A percentile compares a stretch with the other conserved stretches of the same genome.
Conservation (phyloP, 2,329 filamentous ascomycete genomes). For the Neurospora sp. region DNA sequence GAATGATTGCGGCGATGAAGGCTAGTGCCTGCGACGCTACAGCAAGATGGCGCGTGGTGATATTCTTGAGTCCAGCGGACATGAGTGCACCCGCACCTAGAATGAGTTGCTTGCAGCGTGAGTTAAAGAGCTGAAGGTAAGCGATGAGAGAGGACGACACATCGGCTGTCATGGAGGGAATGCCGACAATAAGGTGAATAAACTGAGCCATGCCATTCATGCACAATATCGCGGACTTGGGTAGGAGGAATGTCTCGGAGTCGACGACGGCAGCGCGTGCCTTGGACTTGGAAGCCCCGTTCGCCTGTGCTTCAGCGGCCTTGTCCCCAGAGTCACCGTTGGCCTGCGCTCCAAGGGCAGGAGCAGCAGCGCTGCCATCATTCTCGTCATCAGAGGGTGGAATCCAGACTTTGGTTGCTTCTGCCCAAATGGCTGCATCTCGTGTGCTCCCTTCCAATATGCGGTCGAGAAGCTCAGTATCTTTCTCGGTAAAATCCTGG, state of each 20-base stretch:
- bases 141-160: conserved; percentile 71
- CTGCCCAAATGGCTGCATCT: conserved; percentile 58
- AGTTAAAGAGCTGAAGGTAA: conserved; percentile 90
- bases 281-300: conserved; percentile 50
- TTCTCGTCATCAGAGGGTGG: conserved; percentile 32
- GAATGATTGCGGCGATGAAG: conserved; percentile 79
- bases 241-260: conserved; percentile 75
- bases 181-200: conserved; percentile 70
- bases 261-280: conserved; percentile 68
- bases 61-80: conserved; percentile 86
- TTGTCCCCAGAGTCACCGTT: conserved; percentile 13
- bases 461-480: conserved; percentile 49
- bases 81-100: conserved; percentile 85
- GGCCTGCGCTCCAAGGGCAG: conserved; percentile 1
- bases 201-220: conserved; percentile 75
- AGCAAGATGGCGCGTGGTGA: conserved; percentile 90
- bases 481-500: conserved; percentile 60
- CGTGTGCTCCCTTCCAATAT: conserved; percentile 62
- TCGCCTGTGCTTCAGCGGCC: conserved; percentile 29
- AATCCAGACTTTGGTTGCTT: conserved; percentile 49
- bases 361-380: conserved; percentile 19
- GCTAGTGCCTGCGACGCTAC: conserved; percentile 82
- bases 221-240: conserved; percentile 72
- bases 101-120: conserved; percentile 89
- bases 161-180: conserved; percentile 82